These are phyloP conservation scores for Haematococcus lacustris DNA, from an alignment of 139 green algal genomes.

Conservation along the genomic window DNA sequence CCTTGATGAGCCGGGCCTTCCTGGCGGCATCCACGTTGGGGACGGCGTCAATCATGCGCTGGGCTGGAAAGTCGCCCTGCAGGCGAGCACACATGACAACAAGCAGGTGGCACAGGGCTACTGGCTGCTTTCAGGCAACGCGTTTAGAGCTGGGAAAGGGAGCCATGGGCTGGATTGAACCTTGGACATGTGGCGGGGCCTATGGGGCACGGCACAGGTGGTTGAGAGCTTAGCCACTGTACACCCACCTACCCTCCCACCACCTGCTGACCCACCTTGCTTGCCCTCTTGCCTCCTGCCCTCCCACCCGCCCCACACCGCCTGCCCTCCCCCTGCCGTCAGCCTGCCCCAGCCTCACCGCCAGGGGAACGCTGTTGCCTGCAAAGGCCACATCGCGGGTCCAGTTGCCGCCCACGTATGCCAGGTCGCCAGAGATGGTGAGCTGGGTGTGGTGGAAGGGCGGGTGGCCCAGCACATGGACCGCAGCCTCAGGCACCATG, in stretches of 20 bases:
- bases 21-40: constrained; percentile 55
- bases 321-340: no score
- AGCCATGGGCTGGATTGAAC: no score
- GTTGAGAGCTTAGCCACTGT: no score
- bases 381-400: constrained; percentile 89
- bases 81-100: neutral
- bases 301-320: no score
- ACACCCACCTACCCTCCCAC: no score
- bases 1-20: constrained; percentile 58
- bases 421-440: constrained; percentile 66
- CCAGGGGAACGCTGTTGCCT: constrained; percentile 76
- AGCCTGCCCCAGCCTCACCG: constrained; percentile 41
- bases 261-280: no score
- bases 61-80: constrained; percentile 84
- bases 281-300: no score
- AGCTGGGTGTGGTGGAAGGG: constrained; percentile 91
- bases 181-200: no score
- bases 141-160: no score
- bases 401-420: constrained; percentile 94
- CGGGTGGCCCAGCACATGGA: constrained; percentile 65
- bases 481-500: constrained; percentile 61
- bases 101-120: no score
- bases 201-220: no score
- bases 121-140: no score
- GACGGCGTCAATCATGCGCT: constrained; percentile 79